Evolutionary conservation across 345 rosid species (phyloP).

Genomic region (Cardiospermum halicacabum): DNA sequence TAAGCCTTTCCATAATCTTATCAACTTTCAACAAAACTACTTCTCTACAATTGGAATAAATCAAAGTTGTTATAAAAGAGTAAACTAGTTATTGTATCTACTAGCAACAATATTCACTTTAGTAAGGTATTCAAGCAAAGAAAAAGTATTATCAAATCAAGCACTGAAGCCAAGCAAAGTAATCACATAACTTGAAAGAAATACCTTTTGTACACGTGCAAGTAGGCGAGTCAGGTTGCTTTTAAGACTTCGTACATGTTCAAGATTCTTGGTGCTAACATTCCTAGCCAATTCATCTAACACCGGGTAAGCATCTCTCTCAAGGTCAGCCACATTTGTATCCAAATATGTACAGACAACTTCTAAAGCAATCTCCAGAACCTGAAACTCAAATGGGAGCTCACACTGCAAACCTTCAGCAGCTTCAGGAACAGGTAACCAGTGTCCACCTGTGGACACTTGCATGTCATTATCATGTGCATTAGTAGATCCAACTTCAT

Average conservation of each 20-base stretch:
- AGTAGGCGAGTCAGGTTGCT: constrained; percentile 85
- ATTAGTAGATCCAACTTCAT: constrained; percentile 32
- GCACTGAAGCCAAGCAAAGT: background rate
- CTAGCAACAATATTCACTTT: background rate
- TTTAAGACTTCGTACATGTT: constrained; percentile 80
- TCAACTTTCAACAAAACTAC: background rate
- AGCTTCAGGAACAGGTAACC: constrained; percentile 63
- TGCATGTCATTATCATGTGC: constrained; percentile 36
- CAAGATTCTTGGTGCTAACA: constrained; percentile 93
- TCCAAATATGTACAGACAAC: constrained; percentile 69
- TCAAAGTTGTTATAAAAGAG: too few species aligned
- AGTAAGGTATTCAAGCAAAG: background rate
- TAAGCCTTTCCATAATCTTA: background rate
- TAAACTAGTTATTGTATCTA: background rate
- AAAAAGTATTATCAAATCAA: background rate
- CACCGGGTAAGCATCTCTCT: constrained; percentile 80
- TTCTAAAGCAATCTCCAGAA: constrained; percentile 91
- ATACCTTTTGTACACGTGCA: constrained; percentile 92
- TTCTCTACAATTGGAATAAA: background rate
- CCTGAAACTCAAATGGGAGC: constrained; percentile 94
- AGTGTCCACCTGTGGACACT: constrained; percentile 36
- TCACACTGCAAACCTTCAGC: constrained; percentile 71
- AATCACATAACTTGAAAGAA: constrained; percentile 3
- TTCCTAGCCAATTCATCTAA: constrained; percentile 84
- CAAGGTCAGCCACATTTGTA: constrained; percentile 59